Conservation (phyloP, 495 filamentous ascomycete species). For the Aspergillus leporis region DNA sequence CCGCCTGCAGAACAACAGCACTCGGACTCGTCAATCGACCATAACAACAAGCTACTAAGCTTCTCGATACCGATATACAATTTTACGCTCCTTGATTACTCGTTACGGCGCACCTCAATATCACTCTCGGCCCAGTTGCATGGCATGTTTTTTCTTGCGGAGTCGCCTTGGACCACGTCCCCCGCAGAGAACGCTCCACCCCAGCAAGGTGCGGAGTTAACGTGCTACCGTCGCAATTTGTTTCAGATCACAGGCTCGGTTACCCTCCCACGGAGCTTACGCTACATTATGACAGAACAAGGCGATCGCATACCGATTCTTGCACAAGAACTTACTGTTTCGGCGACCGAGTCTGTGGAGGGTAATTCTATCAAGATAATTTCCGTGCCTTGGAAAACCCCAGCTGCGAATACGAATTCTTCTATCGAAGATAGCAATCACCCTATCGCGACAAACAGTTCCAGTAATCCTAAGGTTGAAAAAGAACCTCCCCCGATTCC, state of each 20-base stretch:
- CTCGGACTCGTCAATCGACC: slow-evolving; percentile 55
- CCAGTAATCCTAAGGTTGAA: slow-evolving; percentile 59
- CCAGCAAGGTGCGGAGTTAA: slow-evolving; percentile 68
- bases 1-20: slow-evolving; percentile 36
- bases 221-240: slow-evolving; percentile 87
- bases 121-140: slow-evolving; percentile 81
- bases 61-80: slow-evolving; percentile 71
- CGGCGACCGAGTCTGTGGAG: slow-evolving; percentile 88
- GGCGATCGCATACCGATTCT: slow-evolving; percentile 73
- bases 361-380: slow-evolving; percentile 88
- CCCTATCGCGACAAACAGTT: slow-evolving; percentile 42
- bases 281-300: slow-evolving; percentile 74
- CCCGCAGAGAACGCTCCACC: slow-evolving; percentile 66
- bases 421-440: slow-evolving; percentile 44
- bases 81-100: slow-evolving; percentile 69
- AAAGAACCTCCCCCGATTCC: slow-evolving; percentile 68
- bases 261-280: slow-evolving; percentile 69
- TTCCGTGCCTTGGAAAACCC: slow-evolving; percentile 89
- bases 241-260: slow-evolving; percentile 88
- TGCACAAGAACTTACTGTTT: slow-evolving; percentile 76
- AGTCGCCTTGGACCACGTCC: slow-evolving; percentile 69
- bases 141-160: slow-evolving; percentile 94
- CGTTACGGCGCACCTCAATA: slow-evolving; percentile 57
- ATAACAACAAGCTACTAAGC: slow-evolving; percentile 77
- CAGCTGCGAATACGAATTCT: slow-evolving; percentile 62